A percentile compares a stretch with the other conserved stretches of the same genome.
Conservation (phyloP, 192 early-diverging fungal genomes). For the Umbelopsis isabellina region DNA sequence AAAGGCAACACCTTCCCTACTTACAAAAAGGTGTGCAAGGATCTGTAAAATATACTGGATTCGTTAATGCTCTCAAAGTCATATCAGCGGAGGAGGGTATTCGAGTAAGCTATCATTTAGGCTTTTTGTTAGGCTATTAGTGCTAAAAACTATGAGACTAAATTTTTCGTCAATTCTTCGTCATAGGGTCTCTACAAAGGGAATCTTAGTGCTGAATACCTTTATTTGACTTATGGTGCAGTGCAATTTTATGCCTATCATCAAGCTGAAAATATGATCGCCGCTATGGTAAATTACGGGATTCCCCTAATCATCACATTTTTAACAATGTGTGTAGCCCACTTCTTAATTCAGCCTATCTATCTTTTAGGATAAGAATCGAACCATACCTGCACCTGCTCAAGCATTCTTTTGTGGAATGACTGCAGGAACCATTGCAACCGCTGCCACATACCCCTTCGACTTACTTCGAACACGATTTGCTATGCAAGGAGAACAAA, state of each 20-base stretch:
- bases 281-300: conserved; percentile 11
- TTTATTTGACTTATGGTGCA: conserved; percentile 91
- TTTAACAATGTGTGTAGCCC: too few species aligned
- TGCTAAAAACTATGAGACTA: background rate
- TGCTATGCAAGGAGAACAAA: conserved; percentile 73
- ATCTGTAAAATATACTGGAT: conserved; percentile 59
- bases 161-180: background rate
- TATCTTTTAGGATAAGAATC: background rate
- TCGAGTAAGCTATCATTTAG: conserved; percentile 47
- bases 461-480: conserved; percentile 95
- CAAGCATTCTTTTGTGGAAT: conserved; percentile 79
- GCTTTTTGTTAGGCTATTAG: background rate
- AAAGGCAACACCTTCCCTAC: conserved; percentile 25
- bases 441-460: conserved; percentile 88
- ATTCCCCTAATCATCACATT: background rate
- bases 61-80: conserved; percentile 64
- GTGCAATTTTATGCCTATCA: conserved; percentile 84
- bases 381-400: conserved; percentile 35
- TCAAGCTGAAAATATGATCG: conserved; percentile 48
- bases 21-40: conserved; percentile 37
- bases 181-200: conserved; percentile 87
- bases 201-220: conserved; percentile 89
- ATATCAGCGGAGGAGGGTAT: conserved; percentile 86
- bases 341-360: too few species aligned
- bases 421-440: conserved; percentile 79